Base-by-base conservation (phyloP, 1,284 basidiomycete genomes). In the Hymenochaete sp. region DNA sequence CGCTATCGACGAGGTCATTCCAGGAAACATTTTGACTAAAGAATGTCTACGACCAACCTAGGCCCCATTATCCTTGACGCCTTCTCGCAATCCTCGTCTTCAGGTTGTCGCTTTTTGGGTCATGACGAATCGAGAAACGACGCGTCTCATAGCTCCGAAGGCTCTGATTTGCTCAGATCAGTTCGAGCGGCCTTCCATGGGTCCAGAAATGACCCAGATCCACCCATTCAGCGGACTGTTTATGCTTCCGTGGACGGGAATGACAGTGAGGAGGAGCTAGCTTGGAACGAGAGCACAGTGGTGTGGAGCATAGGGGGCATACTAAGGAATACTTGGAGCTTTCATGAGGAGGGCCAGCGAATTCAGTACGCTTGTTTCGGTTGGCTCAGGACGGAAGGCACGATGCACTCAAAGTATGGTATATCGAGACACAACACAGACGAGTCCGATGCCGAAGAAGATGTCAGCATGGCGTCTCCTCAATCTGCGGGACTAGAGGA, bases 301-400 rank as follows among this genome's bases (percentile, higher is more conserved):
- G 66, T 88, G 0, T 72, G 87, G 61, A 81, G 75, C 50, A 66
- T 71, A 21, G 88, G 86, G 0, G 79, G 79, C 1, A 66, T 88
- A 21, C 72, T 92, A 38, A 67, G 70, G 44, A 79, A 82, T 54
- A 78, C 79, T 54, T 93, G 84, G 79, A 77, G 74, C 42, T 89
- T 88, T 56, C 64, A 70, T 4, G 68, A 79, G 22, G 81, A 88
- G 54, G 72, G 69, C 4, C 80, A 90, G 57, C 70, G 73, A 1
- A 75, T 93, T 28, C 79, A 82, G 46, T 85, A 73, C 64, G 89
- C 83, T 2, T 82, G 82, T 52, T 74, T 88, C 38, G 88, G 81
- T 4, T 76, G 73, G 62, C 72, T 92, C 40, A 27, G 43, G 7
- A 35, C 25, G 18, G 43, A 44, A 24, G 45, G 41, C 6, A 44